These are phyloP conservation scores for Penium margaritaceum DNA, from an alignment of 139 green algal genomes.

Conservation along the genomic window DNA sequence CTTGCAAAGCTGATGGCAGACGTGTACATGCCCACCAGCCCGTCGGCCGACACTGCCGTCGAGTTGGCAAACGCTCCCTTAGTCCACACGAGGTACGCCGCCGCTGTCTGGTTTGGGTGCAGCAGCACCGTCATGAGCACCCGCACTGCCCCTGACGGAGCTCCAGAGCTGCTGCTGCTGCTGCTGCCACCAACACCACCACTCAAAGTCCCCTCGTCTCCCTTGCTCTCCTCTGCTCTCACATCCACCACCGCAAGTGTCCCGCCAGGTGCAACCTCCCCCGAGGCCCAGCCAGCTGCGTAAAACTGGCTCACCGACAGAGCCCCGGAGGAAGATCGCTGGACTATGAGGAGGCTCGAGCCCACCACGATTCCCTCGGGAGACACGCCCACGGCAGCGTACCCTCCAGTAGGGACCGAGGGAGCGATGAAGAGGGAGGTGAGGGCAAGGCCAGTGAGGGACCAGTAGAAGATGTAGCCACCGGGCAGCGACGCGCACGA, in stretches of 20 bases:
- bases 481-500: slow-evolving; percentile 12
- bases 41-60: slow-evolving; percentile 3
- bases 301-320: neutral
- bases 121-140: slow-evolving; percentile 23
- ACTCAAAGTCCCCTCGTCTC: neutral
- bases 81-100: slow-evolving; percentile 26
- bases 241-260: neutral
- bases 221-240: neutral
- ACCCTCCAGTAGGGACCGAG: neutral
- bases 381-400: slow-evolving; percentile 18
- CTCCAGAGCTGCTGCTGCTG: neutral
- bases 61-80: neutral
- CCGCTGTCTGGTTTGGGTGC: slow-evolving; percentile 2
- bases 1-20: slow-evolving; percentile 18
- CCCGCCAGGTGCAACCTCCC: neutral
- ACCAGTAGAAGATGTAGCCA: slow-evolving; percentile 17
- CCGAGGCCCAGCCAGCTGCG: neutral
- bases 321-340: neutral
- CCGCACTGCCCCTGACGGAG: neutral
- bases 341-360: slow-evolving; percentile 10
- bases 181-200: slow-evolving; percentile 12
- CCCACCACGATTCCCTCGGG: neutral
- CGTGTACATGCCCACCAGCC: neutral
- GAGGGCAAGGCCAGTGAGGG: slow-evolving; percentile 6
- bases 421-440: slow-evolving; percentile 4